phyloP scores from a whole-genome alignment of 176 grass and related monocot species.

The Raddia distichophylla region DNA sequence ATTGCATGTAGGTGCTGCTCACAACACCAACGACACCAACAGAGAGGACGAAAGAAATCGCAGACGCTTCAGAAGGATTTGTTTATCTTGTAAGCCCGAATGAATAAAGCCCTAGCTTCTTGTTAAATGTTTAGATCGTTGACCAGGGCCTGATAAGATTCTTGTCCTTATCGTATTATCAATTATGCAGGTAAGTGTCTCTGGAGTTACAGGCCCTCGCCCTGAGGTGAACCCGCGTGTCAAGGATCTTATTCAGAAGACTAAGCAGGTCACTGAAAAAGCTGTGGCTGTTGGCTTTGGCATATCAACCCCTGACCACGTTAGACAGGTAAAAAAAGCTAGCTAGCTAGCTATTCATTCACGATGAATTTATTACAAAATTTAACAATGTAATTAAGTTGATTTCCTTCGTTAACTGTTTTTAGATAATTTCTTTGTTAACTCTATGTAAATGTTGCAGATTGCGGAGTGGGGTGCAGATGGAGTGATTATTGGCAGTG shows the following conservation, averaged over 20 bases:
- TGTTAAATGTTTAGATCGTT: neutral
- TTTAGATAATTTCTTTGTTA: no score
- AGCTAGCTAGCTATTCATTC: neutral
- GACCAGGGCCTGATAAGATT: neutral
- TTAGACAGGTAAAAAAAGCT: no score
- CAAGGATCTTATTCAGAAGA: slow-evolving; percentile 53
- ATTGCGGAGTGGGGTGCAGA: slow-evolving; percentile 78
- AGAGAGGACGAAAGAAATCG: slow-evolving; percentile 58
- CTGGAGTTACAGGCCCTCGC: slow-evolving; percentile 62
- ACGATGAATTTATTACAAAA: neutral
- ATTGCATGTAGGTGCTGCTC: slow-evolving; percentile 53
- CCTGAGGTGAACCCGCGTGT: slow-evolving; percentile 45
- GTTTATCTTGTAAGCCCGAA: slow-evolving; percentile 61
- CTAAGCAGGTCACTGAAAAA: slow-evolving; percentile 52
- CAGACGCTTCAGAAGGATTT: slow-evolving; percentile 62
- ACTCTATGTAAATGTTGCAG: slow-evolving; percentile 15
- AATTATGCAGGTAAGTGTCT: slow-evolving; percentile 46
- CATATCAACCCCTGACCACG: no score
- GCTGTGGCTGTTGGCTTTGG: no score
- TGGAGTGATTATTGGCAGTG: slow-evolving; percentile 77
- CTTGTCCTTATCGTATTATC: neutral
- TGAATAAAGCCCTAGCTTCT: neutral
- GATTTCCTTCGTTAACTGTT: neutral
- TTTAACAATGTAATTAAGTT: neutral
- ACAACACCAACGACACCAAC: slow-evolving; percentile 61